Evolutionary conservation across 2,329 filamentous ascomycete species (phyloP), one percentile per base, ranked within the genome.

Genomic region (Teratosphaeria gauchensis): DNA sequence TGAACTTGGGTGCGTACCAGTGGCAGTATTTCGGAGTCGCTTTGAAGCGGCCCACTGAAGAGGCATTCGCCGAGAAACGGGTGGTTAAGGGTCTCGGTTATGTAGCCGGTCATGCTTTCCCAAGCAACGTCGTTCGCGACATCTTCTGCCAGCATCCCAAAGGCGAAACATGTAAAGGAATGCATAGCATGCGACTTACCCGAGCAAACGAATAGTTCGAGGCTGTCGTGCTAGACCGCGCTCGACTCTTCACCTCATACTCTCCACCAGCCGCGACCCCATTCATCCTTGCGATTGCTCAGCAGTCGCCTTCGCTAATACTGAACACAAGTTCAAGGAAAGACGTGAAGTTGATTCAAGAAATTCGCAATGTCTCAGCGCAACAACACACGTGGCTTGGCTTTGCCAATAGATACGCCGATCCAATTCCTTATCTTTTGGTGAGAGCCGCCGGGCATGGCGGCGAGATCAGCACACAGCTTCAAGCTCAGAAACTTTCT

Each of bases 181-280:
- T 46, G 53, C 48, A 4, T 11, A 24, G 42, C 4, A 38, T 33
- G 8, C 2, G 31, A 57, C 58, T 59, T 51, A 59, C 58, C 33
- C 51, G 12, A 21, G 58, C 55, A 24, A 57, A 56, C 7, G 58
- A 35, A 31, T 59, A 57, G 33, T 59, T 56, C 54, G 57, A 14
- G 31, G 33, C 16, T 4, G 48, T 57, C n/a, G 58, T 59, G 55
- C 58, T 59, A 12, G 58, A 54, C 21, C 58, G 58, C 32, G 51
- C 46, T 11, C 58, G 54, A 38, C 53, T 51, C 28, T 7, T 31
- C 6, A 28, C 31, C 16, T n/a, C 16, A 28, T 16, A 51, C n/a
- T 46, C 54, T 21, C 58, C 48, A 33, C 57, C 57, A 11, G 48
- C 55, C 32, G 35, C 33, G 8, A 54, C 19, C n/a, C 58, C 55